Evolutionary conservation across 768 basidiomycete genomes (phyloP), one percentile per base, ranked within the genome.

Genomic region (Podaxis carcinomalis): DNA sequence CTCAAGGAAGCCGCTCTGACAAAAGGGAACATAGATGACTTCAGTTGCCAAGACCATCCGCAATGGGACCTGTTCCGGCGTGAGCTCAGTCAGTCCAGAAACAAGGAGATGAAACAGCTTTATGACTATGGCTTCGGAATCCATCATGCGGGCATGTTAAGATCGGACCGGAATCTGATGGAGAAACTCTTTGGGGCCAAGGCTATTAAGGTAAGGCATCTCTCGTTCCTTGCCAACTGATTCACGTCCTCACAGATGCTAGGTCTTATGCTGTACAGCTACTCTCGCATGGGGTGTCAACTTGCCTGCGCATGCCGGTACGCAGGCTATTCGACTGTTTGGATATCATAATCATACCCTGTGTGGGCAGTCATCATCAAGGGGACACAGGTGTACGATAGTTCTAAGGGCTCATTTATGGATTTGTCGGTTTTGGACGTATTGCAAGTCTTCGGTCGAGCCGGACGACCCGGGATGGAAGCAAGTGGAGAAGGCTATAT

Each of bases 271-370:
- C 73, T 99, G 97, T 77, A 99, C 97, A 1, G 93, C 97, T 4
- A 99, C 97, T 2, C 80, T 99, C 46, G 97, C 97, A 4, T 99
- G 97, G 97, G 97, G 97, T 75, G 97, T 99, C 66, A 99, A 99
- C 73, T 77, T 99, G 64, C 97, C 97, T 36, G 97, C 97, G 16
- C 96, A 98, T 74, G 97, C 97, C 59, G 93, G 92, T 92, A 63
- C 28, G 28, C 6, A 64, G 64, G 58, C 51, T 16, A 55, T 55
- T 42, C 16, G 21, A n/a, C 13, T 11, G 50, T 35, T 44, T 47
- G 27, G 28, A 42, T 21, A 42, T 64, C 55, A 64, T 58, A 47
- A 51, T 64, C 28, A 64, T 40, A 14, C 19, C n/a, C 6, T 49
- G 57, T 32, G 28, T 36, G 27, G 56, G 5, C 40, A 92, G 95